Percentiles rank a stretch among this genome's conserved stretches.
These are phyloP conservation scores for Melanopsichium pennsylvanicum DNA, from an alignment of 1,284 basidiomycete genomes.

Conservation along the genomic window DNA sequence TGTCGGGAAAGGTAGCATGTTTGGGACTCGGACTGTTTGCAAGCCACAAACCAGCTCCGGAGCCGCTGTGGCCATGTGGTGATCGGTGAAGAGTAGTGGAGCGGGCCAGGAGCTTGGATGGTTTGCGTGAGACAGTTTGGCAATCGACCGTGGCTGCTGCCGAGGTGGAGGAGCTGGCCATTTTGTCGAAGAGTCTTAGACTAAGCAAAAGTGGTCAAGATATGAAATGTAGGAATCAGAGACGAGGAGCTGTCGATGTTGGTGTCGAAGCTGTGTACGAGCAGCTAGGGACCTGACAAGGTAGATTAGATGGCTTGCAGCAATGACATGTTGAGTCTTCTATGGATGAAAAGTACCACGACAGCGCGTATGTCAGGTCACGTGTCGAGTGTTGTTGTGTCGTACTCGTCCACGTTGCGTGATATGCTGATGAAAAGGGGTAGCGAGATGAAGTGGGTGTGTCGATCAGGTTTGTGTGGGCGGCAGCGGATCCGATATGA, in stretches of 20 bases:
- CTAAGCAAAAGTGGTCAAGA: neutral
- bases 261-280: neutral
- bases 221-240: neutral
- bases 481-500: too few relatives aligned
- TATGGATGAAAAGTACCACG: too few relatives aligned
- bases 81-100: constrained; percentile 35
- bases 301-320: neutral
- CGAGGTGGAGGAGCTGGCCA: constrained; percentile 24
- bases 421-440: too few relatives aligned
- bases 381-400: too few relatives aligned
- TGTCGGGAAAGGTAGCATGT: constrained; percentile 4
- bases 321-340: too few relatives aligned
- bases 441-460: too few relatives aligned
- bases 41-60: constrained; percentile 42
- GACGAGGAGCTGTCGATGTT: neutral
- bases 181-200: neutral
- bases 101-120: constrained; percentile 29
- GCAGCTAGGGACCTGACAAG: neutral
- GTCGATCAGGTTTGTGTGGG: too few relatives aligned
- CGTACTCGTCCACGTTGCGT: too few relatives aligned
- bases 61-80: constrained; percentile 43
- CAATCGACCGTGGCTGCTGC: constrained; percentile 7
- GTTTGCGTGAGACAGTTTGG: constrained; percentile 20
- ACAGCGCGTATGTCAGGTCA: too few relatives aligned
- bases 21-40: constrained; percentile 36